Evolutionary conservation across 768 basidiomycete species (phyloP), one percentile per base, ranked within the genome.

Genomic region (Pleurotus platypus): DNA sequence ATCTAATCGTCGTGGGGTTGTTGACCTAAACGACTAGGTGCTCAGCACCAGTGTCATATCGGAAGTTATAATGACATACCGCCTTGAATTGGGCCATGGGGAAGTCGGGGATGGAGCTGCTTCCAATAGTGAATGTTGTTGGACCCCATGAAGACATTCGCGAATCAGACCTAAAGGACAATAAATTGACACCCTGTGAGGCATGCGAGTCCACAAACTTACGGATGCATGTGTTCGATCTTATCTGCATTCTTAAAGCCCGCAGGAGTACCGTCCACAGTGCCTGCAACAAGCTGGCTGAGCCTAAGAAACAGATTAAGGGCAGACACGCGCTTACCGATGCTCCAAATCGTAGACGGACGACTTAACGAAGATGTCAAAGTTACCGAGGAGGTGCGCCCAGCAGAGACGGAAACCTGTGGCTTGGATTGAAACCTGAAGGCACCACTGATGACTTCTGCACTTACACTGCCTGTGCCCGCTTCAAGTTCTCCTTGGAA

Each of bases 81-180:
- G 51, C 67, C 62, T 75, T 75, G 67, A 78, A 80, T 57, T 75
- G 74, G n/a, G 78, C 78, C 78, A 81, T 79, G 1, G 79, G 79
- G 70, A 77, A 79, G n/a, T 70, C 67, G 13, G 68, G 64, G 1
- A 62, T 68, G 26, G 73, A 69, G 58, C 69, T 71, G 22, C 71
- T 72, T 39, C 77, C 76, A 42, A 79, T 61, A 16, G 77, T 80
- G 59, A 68, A 78, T 0, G 77, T 79, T 53, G 75, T 58, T n/a
- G 75, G 77, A 11, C 75, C 75, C 78, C 78, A 80, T 30, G 62
- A 64, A 57, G 68, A 67, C 79, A 80, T 79, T 47, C 79, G 69
- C 3, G 72, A 62, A 63, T 80, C 79, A 15, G 75, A 76, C 22
- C 75, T 74, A 46, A n/a, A 56, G 51, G 9, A 16, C 38, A 2